Conservation (phyloP, 2,329 filamentous ascomycete genomes). For the Grosmannia serpens region DNA sequence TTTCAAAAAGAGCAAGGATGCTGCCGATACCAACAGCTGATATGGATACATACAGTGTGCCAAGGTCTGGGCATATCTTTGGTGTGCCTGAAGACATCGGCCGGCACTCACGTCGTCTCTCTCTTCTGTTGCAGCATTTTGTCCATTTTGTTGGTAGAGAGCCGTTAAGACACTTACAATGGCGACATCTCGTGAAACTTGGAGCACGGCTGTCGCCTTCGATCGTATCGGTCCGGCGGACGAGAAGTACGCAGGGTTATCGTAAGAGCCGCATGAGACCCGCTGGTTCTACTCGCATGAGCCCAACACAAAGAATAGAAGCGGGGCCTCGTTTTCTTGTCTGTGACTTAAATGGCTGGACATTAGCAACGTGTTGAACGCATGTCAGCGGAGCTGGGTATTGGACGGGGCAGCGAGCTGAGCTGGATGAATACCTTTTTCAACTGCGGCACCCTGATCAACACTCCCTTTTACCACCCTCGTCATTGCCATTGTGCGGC, state of each 20-base stretch:
- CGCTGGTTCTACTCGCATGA: constrained; percentile 31
- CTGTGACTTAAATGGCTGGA: constrained; percentile 35
- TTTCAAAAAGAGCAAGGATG: no score
- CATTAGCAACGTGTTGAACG: constrained; percentile 33
- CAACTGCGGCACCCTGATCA: constrained; percentile 34
- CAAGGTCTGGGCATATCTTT: not conserved
- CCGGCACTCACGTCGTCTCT: no score
- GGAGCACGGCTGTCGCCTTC: not conserved
- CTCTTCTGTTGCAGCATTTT: no score
- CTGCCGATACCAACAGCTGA: no score
- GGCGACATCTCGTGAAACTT: not conserved
- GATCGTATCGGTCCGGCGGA: not conserved
- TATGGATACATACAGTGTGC: not conserved
- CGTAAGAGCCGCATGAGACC: not conserved
- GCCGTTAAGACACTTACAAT: no score
- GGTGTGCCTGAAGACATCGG: no score
- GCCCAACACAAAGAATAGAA: constrained; percentile 29
- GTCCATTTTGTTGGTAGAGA: no score
- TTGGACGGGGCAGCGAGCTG: constrained; percentile 26
- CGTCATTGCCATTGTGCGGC: constrained; percentile 30
- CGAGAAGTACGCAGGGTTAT: not conserved
- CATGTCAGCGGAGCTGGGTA: constrained; percentile 32
- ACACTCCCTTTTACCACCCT: constrained; percentile 31
- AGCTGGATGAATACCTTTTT: constrained; percentile 36
- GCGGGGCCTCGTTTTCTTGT: constrained; percentile 24